Evolutionary conservation across 306 rosid genomes (phyloP).

Genomic region (Trifolium pratense): DNA sequence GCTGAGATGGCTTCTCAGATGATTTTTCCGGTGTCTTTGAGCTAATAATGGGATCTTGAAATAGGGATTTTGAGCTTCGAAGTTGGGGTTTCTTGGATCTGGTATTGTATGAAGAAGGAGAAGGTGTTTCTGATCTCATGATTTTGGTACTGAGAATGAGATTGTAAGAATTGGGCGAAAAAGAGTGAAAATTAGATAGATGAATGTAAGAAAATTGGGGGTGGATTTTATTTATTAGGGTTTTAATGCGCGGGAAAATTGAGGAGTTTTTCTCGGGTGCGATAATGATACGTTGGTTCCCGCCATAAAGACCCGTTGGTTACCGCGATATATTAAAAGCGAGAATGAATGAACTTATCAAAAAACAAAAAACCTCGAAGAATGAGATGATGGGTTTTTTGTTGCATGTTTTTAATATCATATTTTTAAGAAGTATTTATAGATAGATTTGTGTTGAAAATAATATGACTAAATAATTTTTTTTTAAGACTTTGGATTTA

Average conservation of each 20-base stretch:
- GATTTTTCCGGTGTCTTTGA: conserved; percentile 55
- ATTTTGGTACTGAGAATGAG: neutral
- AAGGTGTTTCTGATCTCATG: conserved; percentile 52
- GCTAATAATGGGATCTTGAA: conserved; percentile 31
- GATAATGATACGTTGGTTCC: conserved; percentile 56
- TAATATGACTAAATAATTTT: too few species aligned
- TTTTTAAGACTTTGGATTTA: too few species aligned
- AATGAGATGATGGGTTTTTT: neutral
- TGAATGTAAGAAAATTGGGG: neutral
- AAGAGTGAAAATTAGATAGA: neutral
- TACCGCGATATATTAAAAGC: conserved; percentile 45
- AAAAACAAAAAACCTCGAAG: too few species aligned
- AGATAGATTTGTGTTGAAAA: too few species aligned
- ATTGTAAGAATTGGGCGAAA: neutral
- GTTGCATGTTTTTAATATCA: too few species aligned
- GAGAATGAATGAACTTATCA: too few species aligned
- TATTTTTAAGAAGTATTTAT: too few species aligned
- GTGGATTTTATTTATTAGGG: conserved; percentile 1
- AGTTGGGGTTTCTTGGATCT: conserved; percentile 42
- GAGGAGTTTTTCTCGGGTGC: conserved; percentile 15
- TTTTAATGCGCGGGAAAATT: conserved; percentile 52
- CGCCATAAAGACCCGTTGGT: conserved; percentile 64
- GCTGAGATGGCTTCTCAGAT: conserved; percentile 47
- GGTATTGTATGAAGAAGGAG: conserved; percentile 42
- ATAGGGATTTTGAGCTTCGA: conserved; percentile 39